Conservation (phyloP, 768 basidiomycete genomes). For the Coprinopsis cinerea region DNA sequence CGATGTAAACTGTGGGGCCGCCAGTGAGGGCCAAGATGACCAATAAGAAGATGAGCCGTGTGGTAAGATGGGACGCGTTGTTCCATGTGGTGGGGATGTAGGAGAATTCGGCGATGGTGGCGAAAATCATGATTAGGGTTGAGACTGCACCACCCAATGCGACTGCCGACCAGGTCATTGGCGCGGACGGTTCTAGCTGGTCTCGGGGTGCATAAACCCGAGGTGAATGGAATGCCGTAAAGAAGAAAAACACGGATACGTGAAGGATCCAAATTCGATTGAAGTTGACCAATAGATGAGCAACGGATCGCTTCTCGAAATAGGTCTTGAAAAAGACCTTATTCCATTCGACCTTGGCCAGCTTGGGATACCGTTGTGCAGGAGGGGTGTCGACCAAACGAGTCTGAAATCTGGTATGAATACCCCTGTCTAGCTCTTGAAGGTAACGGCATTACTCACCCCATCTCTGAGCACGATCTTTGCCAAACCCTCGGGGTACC, state of each 20-base stretch:
- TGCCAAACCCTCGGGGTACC: constrained; percentile 98
- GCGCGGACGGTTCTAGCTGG: constrained; percentile 62
- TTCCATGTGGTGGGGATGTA: constrained; percentile 99
- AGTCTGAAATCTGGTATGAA: constrained; percentile 41
- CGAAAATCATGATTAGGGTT: constrained; percentile 88
- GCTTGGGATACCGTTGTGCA: constrained; percentile 88
- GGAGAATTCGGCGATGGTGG: constrained; percentile 90
- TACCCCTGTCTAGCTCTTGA: background rate
- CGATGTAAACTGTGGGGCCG: constrained; percentile 93
- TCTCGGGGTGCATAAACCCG: constrained; percentile 76
- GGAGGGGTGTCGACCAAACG: constrained; percentile 90
- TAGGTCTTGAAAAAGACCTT: constrained; percentile 99
- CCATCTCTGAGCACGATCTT: constrained; percentile 87
- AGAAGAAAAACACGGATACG: constrained; percentile 91
- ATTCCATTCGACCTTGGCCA: constrained; percentile 90
- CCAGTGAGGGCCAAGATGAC: constrained; percentile 89
- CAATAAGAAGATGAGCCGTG: constrained; percentile 86
- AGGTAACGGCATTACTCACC: constrained; percentile 36
- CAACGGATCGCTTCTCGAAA: constrained; percentile 89
- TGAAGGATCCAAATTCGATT: constrained; percentile 99
- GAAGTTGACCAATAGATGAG: constrained; percentile 96
- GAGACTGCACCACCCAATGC: constrained; percentile 96
- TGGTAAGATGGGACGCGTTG: constrained; percentile 94
- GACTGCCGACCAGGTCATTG: constrained; percentile 93
- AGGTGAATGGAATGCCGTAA: constrained; percentile 96